Conservation (phyloP, 345 rosid genomes). For the Ceriops zippeliana region DNA sequence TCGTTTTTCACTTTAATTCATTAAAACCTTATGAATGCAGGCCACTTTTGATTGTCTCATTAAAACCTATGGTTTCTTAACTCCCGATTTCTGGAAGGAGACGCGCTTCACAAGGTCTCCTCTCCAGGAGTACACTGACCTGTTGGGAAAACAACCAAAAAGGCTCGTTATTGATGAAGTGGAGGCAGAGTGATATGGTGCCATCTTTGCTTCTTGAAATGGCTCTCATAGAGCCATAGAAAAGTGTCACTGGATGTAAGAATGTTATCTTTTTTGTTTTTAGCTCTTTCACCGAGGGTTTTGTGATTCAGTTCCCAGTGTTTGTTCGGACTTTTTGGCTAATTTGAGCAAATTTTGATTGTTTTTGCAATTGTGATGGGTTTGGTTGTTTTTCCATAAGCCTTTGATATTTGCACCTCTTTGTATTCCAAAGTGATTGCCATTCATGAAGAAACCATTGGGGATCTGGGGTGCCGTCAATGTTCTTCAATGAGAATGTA, state of each 20-base stretch:
- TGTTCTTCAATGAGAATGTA: too few relatives aligned
- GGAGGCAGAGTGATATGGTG: conserved; percentile 19
- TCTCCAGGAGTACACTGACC: conserved; percentile 57
- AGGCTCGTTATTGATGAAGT: conserved; percentile 23
- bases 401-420: too few relatives aligned
- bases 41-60: conserved; percentile 66
- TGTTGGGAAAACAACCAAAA: conserved; percentile 45
- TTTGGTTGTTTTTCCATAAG: not conserved
- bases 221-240: conserved; percentile 1
- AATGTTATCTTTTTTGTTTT: not conserved
- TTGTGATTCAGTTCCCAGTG: too few relatives aligned
- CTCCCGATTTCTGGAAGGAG: conserved; percentile 76
- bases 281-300: not conserved
- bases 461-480: too few relatives aligned
- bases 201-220: not conserved
- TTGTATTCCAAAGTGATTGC: too few relatives aligned
- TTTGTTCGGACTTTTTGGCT: not conserved
- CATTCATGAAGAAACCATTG: too few relatives aligned
- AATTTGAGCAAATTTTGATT: not conserved
- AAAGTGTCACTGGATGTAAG: not conserved
- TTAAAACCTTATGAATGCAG: conserved; percentile 25
- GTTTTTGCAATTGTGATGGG: not conserved
- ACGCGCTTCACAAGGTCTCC: conserved; percentile 55
- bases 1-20: too few relatives aligned
- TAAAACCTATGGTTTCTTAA: conserved; percentile 74